Conservation (phyloP, 441 rosid species). For the Hypseocharis bilobata region DNA sequence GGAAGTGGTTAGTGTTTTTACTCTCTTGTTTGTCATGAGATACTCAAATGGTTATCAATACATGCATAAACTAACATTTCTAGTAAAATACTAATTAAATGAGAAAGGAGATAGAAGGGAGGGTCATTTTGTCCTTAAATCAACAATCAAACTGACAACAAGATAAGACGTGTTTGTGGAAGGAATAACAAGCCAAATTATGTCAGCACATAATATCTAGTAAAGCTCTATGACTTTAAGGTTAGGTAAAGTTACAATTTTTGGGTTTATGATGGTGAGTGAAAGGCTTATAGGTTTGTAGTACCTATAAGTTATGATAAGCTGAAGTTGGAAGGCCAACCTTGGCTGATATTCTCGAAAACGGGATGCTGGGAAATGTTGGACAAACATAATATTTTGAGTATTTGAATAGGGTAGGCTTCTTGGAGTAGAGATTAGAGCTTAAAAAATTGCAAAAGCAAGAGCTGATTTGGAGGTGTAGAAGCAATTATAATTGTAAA, state of each 20-base stretch:
- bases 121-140: not conserved
- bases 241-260: not conserved
- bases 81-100: not conserved
- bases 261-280: not conserved
- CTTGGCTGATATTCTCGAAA: not conserved
- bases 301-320: no score
- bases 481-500: no score
- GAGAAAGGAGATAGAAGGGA: not conserved
- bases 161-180: not conserved
- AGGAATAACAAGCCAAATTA: not conserved
- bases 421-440: not conserved
- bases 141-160: not conserved
- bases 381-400: not conserved
- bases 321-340: not conserved
- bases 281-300: no score
- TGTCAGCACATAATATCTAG: not conserved
- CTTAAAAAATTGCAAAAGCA: not conserved
- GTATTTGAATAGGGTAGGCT: not conserved
- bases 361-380: not conserved
- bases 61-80: not conserved
- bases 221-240: not conserved
- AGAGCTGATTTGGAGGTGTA: no score
- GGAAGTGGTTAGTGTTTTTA: constrained; percentile 23
- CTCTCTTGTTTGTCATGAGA: not conserved
- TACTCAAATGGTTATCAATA: not conserved